Percentiles rank a stretch among this genome's conserved stretches.
phyloP scores from a whole-genome alignment of 2,329 filamentous ascomycete species.

The Daldinia sp. region DNA sequence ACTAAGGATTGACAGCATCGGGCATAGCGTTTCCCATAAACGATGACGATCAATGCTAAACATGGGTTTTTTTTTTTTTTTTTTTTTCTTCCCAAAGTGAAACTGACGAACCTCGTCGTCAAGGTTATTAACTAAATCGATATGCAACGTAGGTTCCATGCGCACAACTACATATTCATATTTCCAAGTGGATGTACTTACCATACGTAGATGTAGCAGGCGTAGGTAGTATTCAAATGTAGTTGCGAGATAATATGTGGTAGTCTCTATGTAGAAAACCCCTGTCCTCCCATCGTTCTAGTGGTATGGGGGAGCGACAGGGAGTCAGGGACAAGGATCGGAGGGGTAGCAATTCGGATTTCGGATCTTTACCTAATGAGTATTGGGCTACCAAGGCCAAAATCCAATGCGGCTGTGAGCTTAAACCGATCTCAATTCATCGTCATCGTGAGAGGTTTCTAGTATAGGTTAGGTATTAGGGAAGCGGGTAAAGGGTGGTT shows the following conservation, averaged over 20 bases:
- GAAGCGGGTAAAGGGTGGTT: not conserved
- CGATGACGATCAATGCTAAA: not conserved
- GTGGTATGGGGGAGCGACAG: too few species aligned
- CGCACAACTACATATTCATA: not conserved
- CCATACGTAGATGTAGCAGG: not conserved
- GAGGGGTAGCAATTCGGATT: conserved; percentile 9
- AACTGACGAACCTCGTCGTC: not conserved
- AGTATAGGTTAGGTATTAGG: not conserved
- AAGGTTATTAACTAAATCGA: not conserved
- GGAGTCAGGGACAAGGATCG: conserved; percentile 6
- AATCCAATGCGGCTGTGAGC: conserved; percentile 31
- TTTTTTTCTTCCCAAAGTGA: not conserved
- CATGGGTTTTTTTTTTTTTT: too few species aligned
- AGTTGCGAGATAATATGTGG: too few species aligned
- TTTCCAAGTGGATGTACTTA: not conserved
- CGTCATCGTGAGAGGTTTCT: not conserved
- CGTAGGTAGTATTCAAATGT: not conserved
- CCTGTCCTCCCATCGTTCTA: conserved; percentile 10
- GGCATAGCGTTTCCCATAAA: not conserved
- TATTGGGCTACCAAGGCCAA: conserved; percentile 15
- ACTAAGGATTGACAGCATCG: not conserved
- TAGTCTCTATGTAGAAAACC: not conserved
- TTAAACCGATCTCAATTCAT: conserved; percentile 35
- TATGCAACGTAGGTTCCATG: not conserved
- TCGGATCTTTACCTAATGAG: conserved; percentile 12